phyloP scores from a whole-genome alignment of 75 land plant genomes.

The Sequoiadendron giganteum region DNA sequence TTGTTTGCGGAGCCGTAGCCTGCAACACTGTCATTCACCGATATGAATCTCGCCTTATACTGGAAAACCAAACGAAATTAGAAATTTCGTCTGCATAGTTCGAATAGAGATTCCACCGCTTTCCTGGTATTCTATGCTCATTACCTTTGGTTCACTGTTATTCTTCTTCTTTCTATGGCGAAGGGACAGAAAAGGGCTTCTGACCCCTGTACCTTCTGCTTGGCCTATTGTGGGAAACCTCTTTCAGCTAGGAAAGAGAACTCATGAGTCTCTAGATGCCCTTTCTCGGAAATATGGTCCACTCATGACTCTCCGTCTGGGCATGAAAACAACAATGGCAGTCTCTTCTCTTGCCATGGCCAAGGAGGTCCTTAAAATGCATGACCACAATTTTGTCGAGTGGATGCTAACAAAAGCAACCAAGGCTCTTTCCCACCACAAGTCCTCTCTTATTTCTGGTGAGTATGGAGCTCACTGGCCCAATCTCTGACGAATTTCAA shows the following conservation, averaged over 20 bases:
- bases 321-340: conserved; percentile 34
- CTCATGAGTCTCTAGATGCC: neutral
- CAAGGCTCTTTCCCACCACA: conserved; percentile 14
- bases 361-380: conserved; percentile 36
- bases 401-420: conserved; percentile 24
- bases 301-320: conserved; percentile 37
- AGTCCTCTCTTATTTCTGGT: conserved; percentile 15
- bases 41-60: too few species aligned
- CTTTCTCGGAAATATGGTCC: conserved; percentile 21
- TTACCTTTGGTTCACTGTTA: too few species aligned
- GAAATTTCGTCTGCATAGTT: too few species aligned
- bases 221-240: conserved; percentile 32
- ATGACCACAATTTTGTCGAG: conserved; percentile 32
- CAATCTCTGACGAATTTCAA: conserved; percentile 32
- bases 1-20: too few species aligned
- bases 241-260: conserved; percentile 18
- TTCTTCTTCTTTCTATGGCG: too few species aligned
- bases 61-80: too few species aligned
- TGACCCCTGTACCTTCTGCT: conserved; percentile 31
- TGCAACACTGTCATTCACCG: too few species aligned
- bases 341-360: conserved; percentile 33
- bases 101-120: too few species aligned
- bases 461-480: conserved; percentile 55
- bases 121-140: too few species aligned
- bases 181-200: neutral